A percentile compares a stretch with the other conserved stretches of the same genome.
Evolutionary conservation across 495 filamentous ascomycete genomes (phyloP).

Genomic region (Daldinia caldariorum): DNA sequence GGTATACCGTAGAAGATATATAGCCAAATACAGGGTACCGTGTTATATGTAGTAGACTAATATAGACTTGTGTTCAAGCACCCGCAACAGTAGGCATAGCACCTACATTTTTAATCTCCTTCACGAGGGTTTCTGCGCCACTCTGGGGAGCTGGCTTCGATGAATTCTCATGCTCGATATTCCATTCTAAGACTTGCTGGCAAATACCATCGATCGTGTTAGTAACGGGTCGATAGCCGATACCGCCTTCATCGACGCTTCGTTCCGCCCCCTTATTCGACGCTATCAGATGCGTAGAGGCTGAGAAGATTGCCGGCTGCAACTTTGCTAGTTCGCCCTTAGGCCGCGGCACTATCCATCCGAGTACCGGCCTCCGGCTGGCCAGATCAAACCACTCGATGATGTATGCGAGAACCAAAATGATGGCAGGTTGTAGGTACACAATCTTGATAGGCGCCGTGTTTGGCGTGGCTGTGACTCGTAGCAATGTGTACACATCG

Average conservation of each 20-base stretch:
- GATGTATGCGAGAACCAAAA: constrained; percentile 59
- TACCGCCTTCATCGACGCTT: constrained; percentile 60
- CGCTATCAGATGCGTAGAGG: constrained; percentile 55
- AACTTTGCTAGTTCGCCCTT: constrained; percentile 53
- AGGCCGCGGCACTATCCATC: constrained; percentile 51
- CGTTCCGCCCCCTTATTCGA: constrained; percentile 60
- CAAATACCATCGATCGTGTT: constrained; percentile 63
- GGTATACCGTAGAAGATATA: background rate
- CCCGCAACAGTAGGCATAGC: background rate
- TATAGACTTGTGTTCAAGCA: background rate
- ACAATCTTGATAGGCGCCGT: constrained; percentile 48
- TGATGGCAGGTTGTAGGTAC: constrained; percentile 53
- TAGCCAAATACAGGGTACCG: background rate
- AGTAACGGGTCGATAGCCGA: constrained; percentile 59
- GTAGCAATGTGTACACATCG: constrained; percentile 47
- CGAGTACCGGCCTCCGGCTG: constrained; percentile 53
- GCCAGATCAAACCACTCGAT: constrained; percentile 54
- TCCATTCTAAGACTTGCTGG: constrained; percentile 62
- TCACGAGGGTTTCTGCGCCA: constrained; percentile 3
- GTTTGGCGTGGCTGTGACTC: constrained; percentile 19
- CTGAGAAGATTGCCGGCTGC: constrained; percentile 61
- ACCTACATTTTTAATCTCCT: constrained; percentile 13
- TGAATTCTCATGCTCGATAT: constrained; percentile 44
- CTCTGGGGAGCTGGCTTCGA: background rate
- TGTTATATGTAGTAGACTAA: background rate